Conservation (phyloP, 2,329 filamentous ascomycete genomes). For the Apiospora rasikravindrae region DNA sequence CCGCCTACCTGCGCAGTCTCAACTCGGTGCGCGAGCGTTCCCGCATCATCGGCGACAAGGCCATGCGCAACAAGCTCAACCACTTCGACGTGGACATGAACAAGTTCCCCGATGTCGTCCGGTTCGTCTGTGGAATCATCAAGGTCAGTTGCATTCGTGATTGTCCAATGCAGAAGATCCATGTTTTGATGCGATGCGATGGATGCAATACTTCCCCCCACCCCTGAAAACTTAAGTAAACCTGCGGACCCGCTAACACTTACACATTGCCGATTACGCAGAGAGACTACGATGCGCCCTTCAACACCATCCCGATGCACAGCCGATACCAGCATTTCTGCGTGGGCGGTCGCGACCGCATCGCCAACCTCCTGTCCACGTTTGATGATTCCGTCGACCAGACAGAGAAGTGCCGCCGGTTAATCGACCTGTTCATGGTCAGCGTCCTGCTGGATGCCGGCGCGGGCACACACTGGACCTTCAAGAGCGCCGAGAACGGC, state of each 20-base stretch:
- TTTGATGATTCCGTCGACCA: constrained; percentile 64
- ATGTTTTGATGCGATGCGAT: no score
- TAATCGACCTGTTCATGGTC: constrained; percentile 79
- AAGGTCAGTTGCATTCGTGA: constrained; percentile 65
- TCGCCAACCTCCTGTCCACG: constrained; percentile 40
- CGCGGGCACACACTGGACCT: constrained; percentile 88
- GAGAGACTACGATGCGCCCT: constrained; percentile 45
- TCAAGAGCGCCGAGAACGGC: constrained; percentile 70
- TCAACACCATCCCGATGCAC: constrained; percentile 77
- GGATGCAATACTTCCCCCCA: not conserved
- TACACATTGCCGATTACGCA: constrained; percentile 20
- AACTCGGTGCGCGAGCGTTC: constrained; percentile 84
- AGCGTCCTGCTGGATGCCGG: constrained; percentile 87
- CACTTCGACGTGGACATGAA: constrained; percentile 89
- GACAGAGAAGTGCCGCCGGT: constrained; percentile 74
- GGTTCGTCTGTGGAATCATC: constrained; percentile 90
- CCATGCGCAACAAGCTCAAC: constrained; percentile 74
- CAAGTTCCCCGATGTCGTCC: constrained; percentile 83
- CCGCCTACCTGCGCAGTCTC: constrained; percentile 86
- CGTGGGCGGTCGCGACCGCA: constrained; percentile 76
- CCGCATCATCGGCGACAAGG: constrained; percentile 75
- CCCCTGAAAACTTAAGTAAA: not conserved
- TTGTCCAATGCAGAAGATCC: no score
- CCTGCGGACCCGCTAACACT: not conserved
- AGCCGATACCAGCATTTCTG: constrained; percentile 85